Evolutionary conservation across 306 rosid genomes (phyloP), one percentile per base, ranked within the genome.

Genomic region (Geum urbanum): DNA sequence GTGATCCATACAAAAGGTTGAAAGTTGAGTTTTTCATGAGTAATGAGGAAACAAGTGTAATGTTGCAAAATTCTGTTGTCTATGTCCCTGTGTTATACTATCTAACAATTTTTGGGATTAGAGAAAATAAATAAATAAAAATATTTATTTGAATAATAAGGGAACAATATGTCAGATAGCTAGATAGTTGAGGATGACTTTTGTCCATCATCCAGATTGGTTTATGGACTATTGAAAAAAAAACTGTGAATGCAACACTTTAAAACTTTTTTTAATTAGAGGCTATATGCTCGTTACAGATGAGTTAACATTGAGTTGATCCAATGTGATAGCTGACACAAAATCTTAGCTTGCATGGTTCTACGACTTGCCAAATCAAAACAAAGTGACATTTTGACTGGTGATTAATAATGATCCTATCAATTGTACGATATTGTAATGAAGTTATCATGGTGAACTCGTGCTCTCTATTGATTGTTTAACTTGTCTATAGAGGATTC

Each of bases 391-490:
- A 13, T 5, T 67, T 40, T 67, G n/a, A 43, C 50, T 70, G 46
- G 47, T 71, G 56, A 77, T 18, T 44, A 48, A 58, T 58, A 5
- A 45, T 53, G 37, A 40, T 54, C 72, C 40, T 20, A 20, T 56
- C 53, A 45, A 13, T 19, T 56, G 68, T 49, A 58, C 58, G 32
- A n/a, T 32, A 18, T 62, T 62, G 32, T 63, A 40, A 35, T 12
- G 41, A n/a, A 57, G 13, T 9, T 19, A 40, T 55, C n/a, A 2
- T 32, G 48, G 8, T 51, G 24, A 43, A 35, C 5, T 12, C n/a
- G 18, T 35, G 62, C 65, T 61, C 10, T 62, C 45, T 52, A n/a
- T 15, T 19, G 14, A 49, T 2, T 14, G 11, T 57, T 14, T 49
- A 75, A 59, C 61, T 67, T 58, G 6, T n/a, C 16, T 43, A 7